Conservation (phyloP, 129 eudicot species). For the Saussurea involucrata region DNA sequence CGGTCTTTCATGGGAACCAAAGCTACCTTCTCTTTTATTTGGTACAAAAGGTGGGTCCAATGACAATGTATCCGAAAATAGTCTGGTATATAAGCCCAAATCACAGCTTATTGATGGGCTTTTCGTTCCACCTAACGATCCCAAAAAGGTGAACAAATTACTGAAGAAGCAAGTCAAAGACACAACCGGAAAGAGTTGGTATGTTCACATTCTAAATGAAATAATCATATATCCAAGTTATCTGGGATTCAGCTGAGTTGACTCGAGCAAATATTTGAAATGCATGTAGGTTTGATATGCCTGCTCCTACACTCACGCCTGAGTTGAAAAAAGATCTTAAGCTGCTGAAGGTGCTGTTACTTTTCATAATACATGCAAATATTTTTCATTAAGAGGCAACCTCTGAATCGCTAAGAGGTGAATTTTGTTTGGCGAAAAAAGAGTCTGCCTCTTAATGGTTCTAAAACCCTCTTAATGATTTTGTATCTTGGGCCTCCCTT, state of each 20-base stretch:
- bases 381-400: too few relatives aligned
- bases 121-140: constrained; percentile 87
- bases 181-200: constrained; percentile 80
- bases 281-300: constrained; percentile 88
- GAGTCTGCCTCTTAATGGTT: too few relatives aligned
- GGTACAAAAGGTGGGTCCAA: constrained; percentile 9
- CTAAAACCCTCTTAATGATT: too few relatives aligned
- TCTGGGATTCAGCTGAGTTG: neutral
- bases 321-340: constrained; percentile 85
- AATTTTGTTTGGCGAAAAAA: too few relatives aligned
- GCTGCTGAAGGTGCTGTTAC: constrained; percentile 63
- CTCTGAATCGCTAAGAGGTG: too few relatives aligned
- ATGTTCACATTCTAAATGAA: constrained; percentile 18
- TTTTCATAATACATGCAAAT: neutral
- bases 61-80: constrained; percentile 10
- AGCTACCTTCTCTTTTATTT: constrained; percentile 33
- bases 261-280: constrained; percentile 20
- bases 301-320: constrained; percentile 83
- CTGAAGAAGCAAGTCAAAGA: constrained; percentile 81
- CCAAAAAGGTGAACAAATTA: constrained; percentile 66
- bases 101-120: constrained; percentile 88
- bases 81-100: constrained; percentile 45
- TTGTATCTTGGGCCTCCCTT: too few relatives aligned
- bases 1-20: constrained; percentile 84
- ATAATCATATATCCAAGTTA: neutral